These are phyloP conservation scores for Botrytis cinerea DNA, from an alignment of 2,329 filamentous ascomycete genomes.

Conservation along the genomic window DNA sequence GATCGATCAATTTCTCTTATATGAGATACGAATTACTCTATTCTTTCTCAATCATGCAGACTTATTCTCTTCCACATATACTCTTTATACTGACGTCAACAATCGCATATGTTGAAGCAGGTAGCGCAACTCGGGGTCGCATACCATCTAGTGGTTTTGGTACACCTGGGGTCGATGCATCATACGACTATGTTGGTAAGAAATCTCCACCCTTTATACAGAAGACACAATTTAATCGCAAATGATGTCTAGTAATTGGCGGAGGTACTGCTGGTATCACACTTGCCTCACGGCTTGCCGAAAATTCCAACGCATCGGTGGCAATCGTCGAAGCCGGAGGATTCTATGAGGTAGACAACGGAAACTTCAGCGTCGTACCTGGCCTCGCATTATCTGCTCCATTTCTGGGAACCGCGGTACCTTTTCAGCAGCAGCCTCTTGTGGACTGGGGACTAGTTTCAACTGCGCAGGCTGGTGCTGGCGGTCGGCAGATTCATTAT, in stretches of 20 bases:
- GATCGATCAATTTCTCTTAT: too few relatives aligned
- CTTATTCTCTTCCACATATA: too few relatives aligned
- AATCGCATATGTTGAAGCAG: too few relatives aligned
- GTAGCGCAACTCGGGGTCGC: too few relatives aligned
- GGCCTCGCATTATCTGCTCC: too few relatives aligned
- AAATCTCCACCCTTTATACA: too few relatives aligned
- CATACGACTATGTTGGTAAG: conserved; percentile 11
- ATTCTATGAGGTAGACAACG: conserved; percentile 28
- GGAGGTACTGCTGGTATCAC: conserved; percentile 29
- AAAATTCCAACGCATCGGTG: conserved; percentile 20
- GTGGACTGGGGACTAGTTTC: conserved; percentile 28
- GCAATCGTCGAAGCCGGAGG: conserved; percentile 31
- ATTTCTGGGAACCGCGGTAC: not conserved
- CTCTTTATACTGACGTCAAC: too few relatives aligned
- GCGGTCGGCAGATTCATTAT: conserved; percentile 13
- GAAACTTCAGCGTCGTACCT: conserved; percentile 22
- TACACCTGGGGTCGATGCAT: conserved; percentile 6
- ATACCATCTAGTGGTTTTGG: not conserved
- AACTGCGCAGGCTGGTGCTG: conserved; percentile 17
- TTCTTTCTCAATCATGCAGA: too few relatives aligned
- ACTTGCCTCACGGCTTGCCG: conserved; percentile 26
- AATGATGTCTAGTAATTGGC: conserved; percentile 18
- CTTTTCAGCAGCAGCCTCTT: conserved; percentile 6
- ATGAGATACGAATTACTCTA: too few relatives aligned
- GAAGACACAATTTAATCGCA: too few relatives aligned